Percentiles rank a stretch among this genome's conserved stretches.
Evolutionary conservation across 495 filamentous ascomycete species (phyloP).

Genomic region (Trichoderma asperelloides): DNA sequence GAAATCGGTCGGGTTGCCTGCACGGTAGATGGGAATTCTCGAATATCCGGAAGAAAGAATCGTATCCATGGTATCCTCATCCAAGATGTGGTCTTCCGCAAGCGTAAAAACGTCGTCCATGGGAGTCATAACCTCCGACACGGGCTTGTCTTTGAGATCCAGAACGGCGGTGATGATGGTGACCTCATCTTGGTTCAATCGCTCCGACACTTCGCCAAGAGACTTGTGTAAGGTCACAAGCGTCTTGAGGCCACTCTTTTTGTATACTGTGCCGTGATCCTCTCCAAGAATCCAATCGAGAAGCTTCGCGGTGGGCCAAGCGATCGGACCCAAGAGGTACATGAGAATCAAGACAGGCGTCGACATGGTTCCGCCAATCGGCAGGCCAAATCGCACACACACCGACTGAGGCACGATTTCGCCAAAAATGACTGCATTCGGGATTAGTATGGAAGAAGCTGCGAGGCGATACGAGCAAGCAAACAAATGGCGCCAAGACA

Average conservation of each 20-base stretch:
- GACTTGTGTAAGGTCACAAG: conserved; percentile 89
- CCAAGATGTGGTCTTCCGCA: conserved; percentile 81
- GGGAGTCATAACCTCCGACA: conserved; percentile 94
- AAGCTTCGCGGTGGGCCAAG: conserved; percentile 84
- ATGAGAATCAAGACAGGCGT: conserved; percentile 82
- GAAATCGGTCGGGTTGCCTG: conserved; percentile 76
- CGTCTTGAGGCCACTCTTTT: conserved; percentile 74
- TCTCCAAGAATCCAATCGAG: conserved; percentile 81
- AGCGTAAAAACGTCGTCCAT: conserved; percentile 96
- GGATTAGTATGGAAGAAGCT: not conserved
- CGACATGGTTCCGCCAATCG: conserved; percentile 93
- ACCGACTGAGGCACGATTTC: conserved; percentile 93
- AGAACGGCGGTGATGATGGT: conserved; percentile 96
- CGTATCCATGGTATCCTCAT: conserved; percentile 84
- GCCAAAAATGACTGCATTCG: conserved; percentile 77
- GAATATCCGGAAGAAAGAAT: conserved; percentile 93
- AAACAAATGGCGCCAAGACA: not conserved
- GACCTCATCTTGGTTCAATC: conserved; percentile 93
- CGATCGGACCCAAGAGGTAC: conserved; percentile 80
- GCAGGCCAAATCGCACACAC: conserved; percentile 91
- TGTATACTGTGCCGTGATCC: conserved; percentile 91
- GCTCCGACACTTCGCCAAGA: conserved; percentile 74
- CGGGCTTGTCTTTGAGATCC: conserved; percentile 91
- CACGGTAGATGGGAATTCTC: conserved; percentile 84
- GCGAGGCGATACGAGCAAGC: not conserved